Evolutionary conservation across 129 eudicot species (phyloP).

Genomic region (Centaurea solstitialis): DNA sequence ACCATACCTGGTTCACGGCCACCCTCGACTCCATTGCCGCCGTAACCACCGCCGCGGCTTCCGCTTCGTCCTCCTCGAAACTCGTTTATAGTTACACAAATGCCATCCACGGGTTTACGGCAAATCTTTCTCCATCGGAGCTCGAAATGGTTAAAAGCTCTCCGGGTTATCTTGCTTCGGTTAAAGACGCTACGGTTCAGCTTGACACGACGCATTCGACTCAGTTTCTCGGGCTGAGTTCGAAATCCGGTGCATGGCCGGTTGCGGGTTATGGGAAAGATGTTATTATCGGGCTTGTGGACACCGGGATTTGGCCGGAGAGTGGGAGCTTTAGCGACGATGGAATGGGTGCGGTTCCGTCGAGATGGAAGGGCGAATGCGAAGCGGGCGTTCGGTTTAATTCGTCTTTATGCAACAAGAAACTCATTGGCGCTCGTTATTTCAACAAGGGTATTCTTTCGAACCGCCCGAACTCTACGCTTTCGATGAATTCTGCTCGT

Average conservation of each 20-base stretch:
- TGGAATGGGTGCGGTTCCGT: constrained; percentile 58
- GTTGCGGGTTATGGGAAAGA: constrained; percentile 47
- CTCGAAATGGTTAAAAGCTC: constrained; percentile 43
- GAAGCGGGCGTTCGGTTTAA: constrained; percentile 58
- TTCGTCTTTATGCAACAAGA: constrained; percentile 68
- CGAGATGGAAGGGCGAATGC: constrained; percentile 76
- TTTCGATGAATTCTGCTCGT: constrained; percentile 64
- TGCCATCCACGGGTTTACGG: constrained; percentile 77
- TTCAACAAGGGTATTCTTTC: constrained; percentile 71
- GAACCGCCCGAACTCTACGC: constrained; percentile 39
- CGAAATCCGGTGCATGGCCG: constrained; percentile 65
- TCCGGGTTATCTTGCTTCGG: constrained; percentile 56
- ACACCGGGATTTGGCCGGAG: constrained; percentile 87
- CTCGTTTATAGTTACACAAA: constrained; percentile 62
- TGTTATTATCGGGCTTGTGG: constrained; percentile 74
- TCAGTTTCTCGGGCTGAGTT: constrained; percentile 67
- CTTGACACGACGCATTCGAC: constrained; percentile 67
- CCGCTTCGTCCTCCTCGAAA: constrained; percentile 30
- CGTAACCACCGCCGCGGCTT: background rate
- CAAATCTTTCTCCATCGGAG: constrained; percentile 60
- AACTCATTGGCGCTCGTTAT: constrained; percentile 74
- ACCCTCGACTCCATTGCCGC: constrained; percentile 49
- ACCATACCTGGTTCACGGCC: constrained; percentile 70
- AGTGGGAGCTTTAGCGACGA: constrained; percentile 60
- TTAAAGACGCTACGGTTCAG: constrained; percentile 40